phyloP scores from a whole-genome alignment of 176 grass and related monocot species.

The Lolium perenne region DNA sequence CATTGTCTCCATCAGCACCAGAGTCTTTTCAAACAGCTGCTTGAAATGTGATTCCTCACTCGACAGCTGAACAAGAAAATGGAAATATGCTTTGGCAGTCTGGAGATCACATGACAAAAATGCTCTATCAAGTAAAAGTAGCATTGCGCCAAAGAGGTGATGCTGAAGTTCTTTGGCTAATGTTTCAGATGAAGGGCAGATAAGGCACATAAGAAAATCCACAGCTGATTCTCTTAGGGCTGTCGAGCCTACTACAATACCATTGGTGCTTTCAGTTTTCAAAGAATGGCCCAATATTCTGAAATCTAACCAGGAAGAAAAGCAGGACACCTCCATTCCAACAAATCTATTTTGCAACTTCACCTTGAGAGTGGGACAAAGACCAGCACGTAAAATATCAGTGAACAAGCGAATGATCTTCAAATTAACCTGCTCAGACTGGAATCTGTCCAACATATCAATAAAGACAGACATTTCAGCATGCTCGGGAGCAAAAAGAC shows the following conservation, averaged over 20 bases:
- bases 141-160: conserved; percentile 75
- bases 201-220: conserved; percentile 75
- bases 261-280: conserved; percentile 45
- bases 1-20: conserved; percentile 85
- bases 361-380: conserved; percentile 68
- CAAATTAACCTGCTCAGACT: conserved; percentile 77
- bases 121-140: conserved; percentile 80
- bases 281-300: conserved; percentile 60
- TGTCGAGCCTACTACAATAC: conserved; percentile 44
- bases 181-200: conserved; percentile 63
- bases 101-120: conserved; percentile 78
- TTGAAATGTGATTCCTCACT: conserved; percentile 71
- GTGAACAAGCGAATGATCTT: conserved; percentile 85
- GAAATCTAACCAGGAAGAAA: conserved; percentile 83
- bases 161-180: conserved; percentile 67
- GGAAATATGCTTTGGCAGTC: conserved; percentile 80
- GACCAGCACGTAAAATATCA: conserved; percentile 65
- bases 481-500: conserved; percentile 56
- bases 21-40: conserved; percentile 73
- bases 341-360: conserved; percentile 82
- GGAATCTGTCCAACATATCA: conserved; percentile 74
- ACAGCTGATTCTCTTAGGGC: conserved; percentile 66
- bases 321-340: conserved; percentile 65
- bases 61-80: conserved; percentile 73
- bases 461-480: conserved; percentile 75